Conservation (phyloP, 1,139 yeast species). For the Saccharomyces hybrid region DNA sequence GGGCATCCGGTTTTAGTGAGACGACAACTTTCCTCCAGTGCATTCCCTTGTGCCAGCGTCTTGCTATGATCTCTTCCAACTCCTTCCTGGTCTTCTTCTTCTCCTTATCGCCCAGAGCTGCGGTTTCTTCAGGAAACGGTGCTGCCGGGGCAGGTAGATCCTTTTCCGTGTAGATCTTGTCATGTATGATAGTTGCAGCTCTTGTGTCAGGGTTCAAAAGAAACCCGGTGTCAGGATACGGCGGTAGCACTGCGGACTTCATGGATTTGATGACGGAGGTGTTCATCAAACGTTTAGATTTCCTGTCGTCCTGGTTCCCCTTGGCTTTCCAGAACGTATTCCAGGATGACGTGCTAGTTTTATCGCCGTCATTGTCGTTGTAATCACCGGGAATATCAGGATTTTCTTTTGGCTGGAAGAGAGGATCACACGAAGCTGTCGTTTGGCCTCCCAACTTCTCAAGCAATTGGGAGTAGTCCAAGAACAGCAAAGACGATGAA, state of each 20-base stretch:
- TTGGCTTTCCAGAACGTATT: background rate
- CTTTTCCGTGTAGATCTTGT: conserved; percentile 54
- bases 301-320: background rate
- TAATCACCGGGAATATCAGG: conserved; percentile 7
- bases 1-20: conserved; percentile 84
- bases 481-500: conserved; percentile 71
- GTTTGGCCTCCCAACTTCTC: conserved; percentile 21
- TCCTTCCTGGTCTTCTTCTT: conserved; percentile 42
- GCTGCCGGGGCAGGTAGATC: conserved; percentile 45
- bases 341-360: background rate
- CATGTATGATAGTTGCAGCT: conserved; percentile 55
- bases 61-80: conserved; percentile 72
- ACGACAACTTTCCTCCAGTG: conserved; percentile 90
- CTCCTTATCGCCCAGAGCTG: conserved; percentile 3
- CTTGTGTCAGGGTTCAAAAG: conserved; percentile 52
- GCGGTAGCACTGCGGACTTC: conserved; percentile 66
- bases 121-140: conserved; percentile 15
- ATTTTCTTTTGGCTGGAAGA: background rate
- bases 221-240: conserved; percentile 60
- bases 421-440: background rate
- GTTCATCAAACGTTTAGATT: conserved; percentile 39
- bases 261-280: conserved; percentile 72
- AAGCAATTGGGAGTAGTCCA: conserved; percentile 53
- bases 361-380: background rate
- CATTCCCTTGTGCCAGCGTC: conserved; percentile 77